These are phyloP conservation scores for Globisporangium canariense DNA, from an alignment of 352 stramenopile genomes.

Conservation along the genomic window DNA sequence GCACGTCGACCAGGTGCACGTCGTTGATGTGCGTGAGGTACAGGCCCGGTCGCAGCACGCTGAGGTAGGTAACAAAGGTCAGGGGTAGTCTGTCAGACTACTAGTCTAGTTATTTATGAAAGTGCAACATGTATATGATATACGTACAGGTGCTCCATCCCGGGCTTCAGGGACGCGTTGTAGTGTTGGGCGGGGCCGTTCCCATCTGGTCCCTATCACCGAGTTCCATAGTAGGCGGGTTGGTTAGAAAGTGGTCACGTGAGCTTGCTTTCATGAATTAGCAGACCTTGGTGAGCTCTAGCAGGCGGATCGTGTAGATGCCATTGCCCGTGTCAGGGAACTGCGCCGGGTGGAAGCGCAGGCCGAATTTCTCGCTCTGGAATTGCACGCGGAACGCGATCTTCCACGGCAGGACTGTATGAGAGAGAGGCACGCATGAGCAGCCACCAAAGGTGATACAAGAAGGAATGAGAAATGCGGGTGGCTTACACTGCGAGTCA, in stretches of 20 bases:
- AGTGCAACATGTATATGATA: background rate
- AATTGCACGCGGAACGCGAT: constrained; percentile 85
- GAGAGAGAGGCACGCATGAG: too few relatives aligned
- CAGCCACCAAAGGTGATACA: too few relatives aligned
- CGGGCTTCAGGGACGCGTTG: constrained; percentile 55
- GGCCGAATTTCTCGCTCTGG: constrained; percentile 67
- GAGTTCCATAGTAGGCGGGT: background rate
- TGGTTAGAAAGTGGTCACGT: constrained; percentile 1
- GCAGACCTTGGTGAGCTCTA: constrained; percentile 65
- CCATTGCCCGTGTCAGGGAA: constrained; percentile 82
- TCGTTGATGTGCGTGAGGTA: constrained; percentile 85
- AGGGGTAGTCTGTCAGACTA: background rate
- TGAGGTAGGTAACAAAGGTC: constrained; percentile 13
- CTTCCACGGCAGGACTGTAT: constrained; percentile 71
- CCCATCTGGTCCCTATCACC: constrained; percentile 32
- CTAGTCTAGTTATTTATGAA: background rate
- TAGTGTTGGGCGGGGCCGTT: constrained; percentile 65
- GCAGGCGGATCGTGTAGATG: constrained; percentile 76
- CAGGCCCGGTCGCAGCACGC: constrained; percentile 56
- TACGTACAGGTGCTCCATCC: constrained; percentile 57
- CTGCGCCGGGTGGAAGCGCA: constrained; percentile 76
- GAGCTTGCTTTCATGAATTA: background rate
- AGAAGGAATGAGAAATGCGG: background rate
- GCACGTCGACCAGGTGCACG: constrained; percentile 49
- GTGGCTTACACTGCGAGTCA: constrained; percentile 37